Base-by-base conservation (phyloP, 495 filamentous ascomycete species). In the Cercophora sp. region DNA sequence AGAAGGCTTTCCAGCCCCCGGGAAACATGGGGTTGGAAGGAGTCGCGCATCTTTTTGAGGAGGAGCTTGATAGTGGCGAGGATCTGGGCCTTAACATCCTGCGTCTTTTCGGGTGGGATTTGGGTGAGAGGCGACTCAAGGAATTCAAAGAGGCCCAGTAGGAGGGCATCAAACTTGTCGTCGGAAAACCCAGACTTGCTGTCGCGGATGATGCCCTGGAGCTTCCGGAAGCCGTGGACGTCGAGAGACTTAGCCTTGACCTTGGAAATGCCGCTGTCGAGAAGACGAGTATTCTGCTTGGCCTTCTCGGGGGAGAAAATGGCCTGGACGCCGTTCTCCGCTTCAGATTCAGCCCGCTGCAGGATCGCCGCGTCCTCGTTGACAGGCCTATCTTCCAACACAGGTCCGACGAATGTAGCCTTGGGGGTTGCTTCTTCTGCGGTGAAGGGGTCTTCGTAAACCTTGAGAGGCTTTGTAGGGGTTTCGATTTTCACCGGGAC, bases 201-300 rank as follows among this genome's bases (percentile, higher is more conserved):
- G 55, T 84, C 83, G 47, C 86, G 82, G 56, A 92, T 85, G 52
- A 96, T 78, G 22, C 82, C 79, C 65, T 94, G 91, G 8, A 96
- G 69, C 54, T 93, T 90, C 43, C 91, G 84, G 70, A 96, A 95
- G 46, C 87, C 89, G 56, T 90, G 87, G 4, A 89, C 87, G 60
- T 96, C 91, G 29, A 96, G 79, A 5, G 79, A 81, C 54, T 80
- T 77, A 8, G 80, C 78, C 27, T 79, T 81, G 46, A 96, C 82
- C 25, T 86, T 85, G 18, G 78, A 72, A 55, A 94, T 88, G 42
- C 86, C 89, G 56, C 87, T 93, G 31, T 81, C 78, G 2, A 96
- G 79, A 25, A 94, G 65, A 26, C 77, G 73, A 6, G 66, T 63
- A 40, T 79, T 77, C 51, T 78, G 76, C 34, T 76, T 75, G 18